A percentile compares a stretch with the other conserved stretches of the same genome.
Conservation (phyloP, 306 rosid genomes). For the Amphicarpaea edgeworthii region DNA sequence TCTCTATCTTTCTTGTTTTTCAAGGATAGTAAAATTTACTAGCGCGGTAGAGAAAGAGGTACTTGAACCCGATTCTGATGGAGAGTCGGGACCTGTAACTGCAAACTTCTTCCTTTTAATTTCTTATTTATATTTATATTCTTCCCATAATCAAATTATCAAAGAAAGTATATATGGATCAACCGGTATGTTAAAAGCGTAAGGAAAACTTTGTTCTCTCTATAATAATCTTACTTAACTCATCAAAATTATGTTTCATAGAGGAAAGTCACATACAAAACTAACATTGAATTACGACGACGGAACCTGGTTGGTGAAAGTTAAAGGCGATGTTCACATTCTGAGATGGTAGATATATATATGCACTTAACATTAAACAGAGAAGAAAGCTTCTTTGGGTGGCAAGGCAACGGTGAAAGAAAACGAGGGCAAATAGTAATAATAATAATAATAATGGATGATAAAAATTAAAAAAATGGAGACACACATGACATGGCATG, state of each 20-base stretch:
- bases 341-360: not conserved
- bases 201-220: no score
- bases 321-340: constrained; percentile 6
- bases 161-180: no score
- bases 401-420: not conserved
- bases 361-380: constrained; percentile 51
- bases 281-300: not conserved
- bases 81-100: not conserved
- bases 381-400: constrained; percentile 40
- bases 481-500: constrained; percentile 36
- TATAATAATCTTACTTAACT: no score
- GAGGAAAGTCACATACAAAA: not conserved
- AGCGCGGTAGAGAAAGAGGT: not conserved
- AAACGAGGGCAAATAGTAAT: not conserved
- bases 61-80: not conserved
- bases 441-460: no score
- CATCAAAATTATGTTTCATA: no score
- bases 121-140: not conserved
- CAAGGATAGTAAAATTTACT: not conserved
- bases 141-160: not conserved
- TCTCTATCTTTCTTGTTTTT: not conserved
- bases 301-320: not conserved
- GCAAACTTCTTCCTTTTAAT: not conserved
- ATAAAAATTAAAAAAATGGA: constrained; percentile 28
- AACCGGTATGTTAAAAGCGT: no score